Percentiles rank a stretch among this genome's conserved stretches.
Evolutionary conservation across 2,329 filamentous ascomycete genomes (phyloP).

Genomic region (Penicillium sp.): DNA sequence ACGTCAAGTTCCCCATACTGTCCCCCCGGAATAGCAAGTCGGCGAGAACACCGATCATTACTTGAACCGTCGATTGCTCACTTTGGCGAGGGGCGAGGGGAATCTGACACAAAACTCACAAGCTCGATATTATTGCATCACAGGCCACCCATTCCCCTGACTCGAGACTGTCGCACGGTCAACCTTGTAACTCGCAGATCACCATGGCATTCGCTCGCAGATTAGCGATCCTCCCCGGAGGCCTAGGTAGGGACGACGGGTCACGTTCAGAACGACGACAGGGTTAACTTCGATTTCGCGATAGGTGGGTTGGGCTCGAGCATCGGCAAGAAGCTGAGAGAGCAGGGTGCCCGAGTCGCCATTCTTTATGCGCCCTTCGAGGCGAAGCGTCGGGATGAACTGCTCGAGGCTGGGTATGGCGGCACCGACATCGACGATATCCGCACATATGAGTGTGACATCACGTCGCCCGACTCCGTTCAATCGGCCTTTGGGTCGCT

Average conservation of each 20-base stretch:
- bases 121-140: neutral
- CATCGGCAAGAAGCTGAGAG: conserved; percentile 46
- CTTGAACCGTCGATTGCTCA: conserved; percentile 1
- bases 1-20: conserved; percentile 4
- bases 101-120: neutral
- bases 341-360: conserved; percentile 49
- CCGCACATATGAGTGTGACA: conserved; percentile 50
- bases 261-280: conserved; percentile 18
- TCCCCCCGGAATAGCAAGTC: neutral
- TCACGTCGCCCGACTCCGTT: conserved; percentile 54
- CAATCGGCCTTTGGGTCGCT: conserved; percentile 47
- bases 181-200: neutral
- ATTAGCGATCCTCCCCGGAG: conserved; percentile 50
- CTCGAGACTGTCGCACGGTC: neutral
- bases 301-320: conserved; percentile 48
- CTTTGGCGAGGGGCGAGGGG: conserved; percentile 2
- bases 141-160: neutral
- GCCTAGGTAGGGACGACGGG: conserved; percentile 40
- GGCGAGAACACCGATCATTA: conserved; percentile 6
- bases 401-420: conserved; percentile 43
- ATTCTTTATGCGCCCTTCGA: conserved; percentile 55
- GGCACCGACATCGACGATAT: conserved; percentile 28
- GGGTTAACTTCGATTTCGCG: conserved; percentile 15
- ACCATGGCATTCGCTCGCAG: conserved; percentile 44
- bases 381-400: conserved; percentile 39